These are phyloP conservation scores for Oenanthe sinensis DNA, from an alignment of 129 eudicot species.

Conservation along the genomic window DNA sequence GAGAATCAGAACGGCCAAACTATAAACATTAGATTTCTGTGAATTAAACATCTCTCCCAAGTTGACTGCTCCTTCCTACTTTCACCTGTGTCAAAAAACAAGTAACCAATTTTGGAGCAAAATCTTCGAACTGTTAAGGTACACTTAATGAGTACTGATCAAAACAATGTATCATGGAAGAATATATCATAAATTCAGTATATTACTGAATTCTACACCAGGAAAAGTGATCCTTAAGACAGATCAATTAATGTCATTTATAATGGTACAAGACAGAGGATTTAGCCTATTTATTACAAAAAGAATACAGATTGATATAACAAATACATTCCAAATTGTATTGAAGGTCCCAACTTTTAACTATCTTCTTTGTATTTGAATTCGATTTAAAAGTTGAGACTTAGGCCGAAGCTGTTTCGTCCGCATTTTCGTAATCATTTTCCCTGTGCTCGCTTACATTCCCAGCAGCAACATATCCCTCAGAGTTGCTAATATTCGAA, in stretches of 20 bases:
- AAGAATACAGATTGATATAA: slow-evolving; percentile 1
- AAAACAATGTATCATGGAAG: background rate
- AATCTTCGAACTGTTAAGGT: too few species aligned
- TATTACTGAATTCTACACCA: background rate
- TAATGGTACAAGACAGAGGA: background rate
- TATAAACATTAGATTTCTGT: too few species aligned
- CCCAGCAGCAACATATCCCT: slow-evolving; percentile 79
- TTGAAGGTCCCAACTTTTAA: background rate
- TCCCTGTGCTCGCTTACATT: slow-evolving; percentile 45
- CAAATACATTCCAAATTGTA: background rate
- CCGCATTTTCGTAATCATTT: background rate
- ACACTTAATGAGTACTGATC: background rate
- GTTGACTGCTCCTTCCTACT: too few species aligned
- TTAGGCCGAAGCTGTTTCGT: background rate
- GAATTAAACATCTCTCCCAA: too few species aligned
- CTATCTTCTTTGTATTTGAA: background rate
- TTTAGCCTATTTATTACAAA: slow-evolving; percentile 5
- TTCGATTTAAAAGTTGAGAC: background rate
- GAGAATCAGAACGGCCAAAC: too few species aligned
- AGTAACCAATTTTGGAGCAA: too few species aligned
- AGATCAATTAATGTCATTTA: background rate
- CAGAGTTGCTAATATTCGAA: slow-evolving; percentile 61
- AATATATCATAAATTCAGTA: background rate
- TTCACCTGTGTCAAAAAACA: too few species aligned
- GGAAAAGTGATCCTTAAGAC: background rate